phyloP scores from a whole-genome alignment of 1,284 basidiomycete species.

The Lentinus polychrous region DNA sequence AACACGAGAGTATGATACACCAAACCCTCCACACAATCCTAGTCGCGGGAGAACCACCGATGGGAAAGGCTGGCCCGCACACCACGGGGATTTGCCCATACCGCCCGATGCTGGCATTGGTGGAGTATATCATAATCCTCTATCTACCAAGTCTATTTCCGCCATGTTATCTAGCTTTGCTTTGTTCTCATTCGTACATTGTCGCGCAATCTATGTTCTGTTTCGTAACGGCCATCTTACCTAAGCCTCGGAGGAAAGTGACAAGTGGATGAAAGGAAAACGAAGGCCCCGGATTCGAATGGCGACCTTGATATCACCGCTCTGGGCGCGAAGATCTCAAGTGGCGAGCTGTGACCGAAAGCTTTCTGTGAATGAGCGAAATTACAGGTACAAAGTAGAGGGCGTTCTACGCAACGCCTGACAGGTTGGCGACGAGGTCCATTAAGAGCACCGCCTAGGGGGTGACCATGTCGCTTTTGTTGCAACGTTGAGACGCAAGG shows the following conservation, averaged over 20 bases:
- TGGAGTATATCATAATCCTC: no score
- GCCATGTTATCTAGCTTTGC: no score
- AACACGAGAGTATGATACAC: not conserved
- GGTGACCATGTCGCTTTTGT: not conserved
- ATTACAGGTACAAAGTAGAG: not conserved
- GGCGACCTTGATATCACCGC: not conserved
- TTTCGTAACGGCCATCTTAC: not conserved
- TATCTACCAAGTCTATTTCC: no score
- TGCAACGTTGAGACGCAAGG: not conserved
- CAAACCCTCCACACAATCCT: no score
- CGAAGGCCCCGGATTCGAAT: not conserved
- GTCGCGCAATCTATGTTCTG: no score
- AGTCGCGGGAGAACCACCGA: no score
- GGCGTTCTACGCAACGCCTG: not conserved
- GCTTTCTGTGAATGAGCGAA: not conserved
- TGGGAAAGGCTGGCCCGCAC: no score
- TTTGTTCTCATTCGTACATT: no score
- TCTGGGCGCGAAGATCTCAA: not conserved
- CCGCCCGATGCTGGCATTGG: no score
- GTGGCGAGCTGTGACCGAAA: no score
- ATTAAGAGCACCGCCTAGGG: constrained; percentile 1
- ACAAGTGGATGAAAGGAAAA: not conserved
- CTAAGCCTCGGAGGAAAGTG: not conserved
- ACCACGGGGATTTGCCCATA: no score
- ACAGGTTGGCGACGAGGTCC: not conserved